Evolutionary conservation across 1,284 basidiomycete species (phyloP).

Genomic region (Tylopilus orsonianus): DNA sequence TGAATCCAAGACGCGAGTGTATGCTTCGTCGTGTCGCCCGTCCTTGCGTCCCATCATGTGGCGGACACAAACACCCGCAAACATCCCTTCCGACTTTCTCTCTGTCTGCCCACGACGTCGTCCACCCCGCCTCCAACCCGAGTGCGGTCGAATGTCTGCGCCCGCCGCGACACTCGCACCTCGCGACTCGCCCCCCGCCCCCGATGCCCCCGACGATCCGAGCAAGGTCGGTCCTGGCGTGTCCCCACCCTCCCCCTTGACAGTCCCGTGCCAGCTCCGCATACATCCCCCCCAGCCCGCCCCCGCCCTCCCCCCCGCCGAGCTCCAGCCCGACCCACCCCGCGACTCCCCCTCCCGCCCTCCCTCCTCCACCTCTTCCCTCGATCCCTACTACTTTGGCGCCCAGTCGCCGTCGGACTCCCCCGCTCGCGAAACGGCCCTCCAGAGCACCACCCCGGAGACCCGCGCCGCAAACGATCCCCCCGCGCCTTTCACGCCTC

Average conservation of each 20-base stretch:
- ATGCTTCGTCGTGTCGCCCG: too few species aligned
- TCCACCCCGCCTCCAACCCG: constrained; percentile 14
- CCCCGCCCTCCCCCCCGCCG: too few species aligned
- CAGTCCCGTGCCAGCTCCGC: constrained; percentile 20
- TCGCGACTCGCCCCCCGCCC: constrained; percentile 2
- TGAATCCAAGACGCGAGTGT: too few species aligned
- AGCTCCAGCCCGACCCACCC: constrained; percentile 19
- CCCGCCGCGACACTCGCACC: constrained; percentile 15
- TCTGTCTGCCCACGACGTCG: constrained; percentile 35
- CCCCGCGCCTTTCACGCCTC: constrained; percentile 73
- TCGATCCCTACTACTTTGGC: constrained; percentile 84
- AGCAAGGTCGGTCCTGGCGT: constrained; percentile 13
- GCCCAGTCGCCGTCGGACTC: constrained; percentile 63
- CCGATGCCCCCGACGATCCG: constrained; percentile 4
- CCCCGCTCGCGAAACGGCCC: constrained; percentile 38
- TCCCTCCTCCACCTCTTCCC: constrained; percentile 68
- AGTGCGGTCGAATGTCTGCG: constrained; percentile 30
- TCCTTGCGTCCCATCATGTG: constrained; percentile 10
- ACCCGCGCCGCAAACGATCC: constrained; percentile 47
- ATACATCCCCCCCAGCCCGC: constrained; percentile 26
- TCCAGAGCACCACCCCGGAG: constrained; percentile 44
- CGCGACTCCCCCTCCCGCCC: constrained; percentile 43
- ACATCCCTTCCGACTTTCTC: constrained; percentile 30
- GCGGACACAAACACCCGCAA: constrained; percentile 26
- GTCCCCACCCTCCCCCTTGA: background rate